Conservation (phyloP, 768 basidiomycete species). For the Tulasnella sp. region DNA sequence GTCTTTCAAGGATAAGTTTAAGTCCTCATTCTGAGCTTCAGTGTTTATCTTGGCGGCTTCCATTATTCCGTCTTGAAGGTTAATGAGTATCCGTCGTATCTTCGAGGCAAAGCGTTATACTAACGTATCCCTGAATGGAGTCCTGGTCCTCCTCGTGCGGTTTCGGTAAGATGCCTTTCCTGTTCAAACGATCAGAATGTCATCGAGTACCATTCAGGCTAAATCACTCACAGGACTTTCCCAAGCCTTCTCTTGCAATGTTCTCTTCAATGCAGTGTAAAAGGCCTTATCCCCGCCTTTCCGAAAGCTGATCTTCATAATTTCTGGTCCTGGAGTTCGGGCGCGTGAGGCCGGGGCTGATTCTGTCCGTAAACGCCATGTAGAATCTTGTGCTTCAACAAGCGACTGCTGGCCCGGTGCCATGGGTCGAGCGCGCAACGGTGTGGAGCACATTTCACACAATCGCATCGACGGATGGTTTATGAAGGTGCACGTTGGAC, state of each 20-base stretch:
- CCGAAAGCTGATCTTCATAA: constrained; percentile 79
- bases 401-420: too few relatives aligned
- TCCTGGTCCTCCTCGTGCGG: not conserved
- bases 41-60: constrained; percentile 57
- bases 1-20: constrained; percentile 71
- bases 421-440: constrained; percentile 44
- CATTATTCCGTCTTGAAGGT: constrained; percentile 60
- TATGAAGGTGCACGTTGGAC: constrained; percentile 83
- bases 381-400: too few relatives aligned
- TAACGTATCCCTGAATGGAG: constrained; percentile 19
- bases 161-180: not conserved
- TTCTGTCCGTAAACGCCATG: too few relatives aligned
- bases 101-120: constrained; percentile 18
- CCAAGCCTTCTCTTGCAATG: constrained; percentile 64
- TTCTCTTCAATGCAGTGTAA: constrained; percentile 62
- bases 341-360: too few relatives aligned
- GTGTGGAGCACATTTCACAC: constrained; percentile 81
- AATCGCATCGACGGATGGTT: constrained; percentile 60
- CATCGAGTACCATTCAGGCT: not conserved
- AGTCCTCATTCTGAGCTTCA: constrained; percentile 46
- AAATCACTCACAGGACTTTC: constrained; percentile 33
- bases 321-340: constrained; percentile 30
- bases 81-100: not conserved
- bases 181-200: not conserved
- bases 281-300: constrained; percentile 79